Evolutionary conservation across 345 rosid species (phyloP).

Genomic region (Murraya paniculata): DNA sequence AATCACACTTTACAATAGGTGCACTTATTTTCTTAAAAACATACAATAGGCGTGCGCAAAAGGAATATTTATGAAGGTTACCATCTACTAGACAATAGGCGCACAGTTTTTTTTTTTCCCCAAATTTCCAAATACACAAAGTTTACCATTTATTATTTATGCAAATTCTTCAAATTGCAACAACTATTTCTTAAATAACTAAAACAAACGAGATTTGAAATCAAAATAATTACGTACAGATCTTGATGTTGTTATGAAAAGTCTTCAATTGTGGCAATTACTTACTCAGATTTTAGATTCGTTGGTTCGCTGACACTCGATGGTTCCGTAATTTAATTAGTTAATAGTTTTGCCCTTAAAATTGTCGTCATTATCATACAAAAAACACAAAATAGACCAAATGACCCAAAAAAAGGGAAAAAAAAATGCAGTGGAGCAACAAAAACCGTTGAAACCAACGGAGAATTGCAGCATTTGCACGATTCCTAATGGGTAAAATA

Average conservation of each 20-base stretch:
- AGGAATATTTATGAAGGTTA: too few species aligned
- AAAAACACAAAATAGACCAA: not conserved
- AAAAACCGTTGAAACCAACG: slow-evolving; percentile 37
- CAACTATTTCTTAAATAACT: not conserved
- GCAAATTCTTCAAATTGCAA: not conserved
- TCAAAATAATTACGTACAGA: not conserved
- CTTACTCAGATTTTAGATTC: not conserved
- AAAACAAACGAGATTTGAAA: not conserved
- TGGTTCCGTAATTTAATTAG: not conserved
- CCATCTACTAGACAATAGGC: too few species aligned
- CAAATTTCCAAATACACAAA: too few species aligned
- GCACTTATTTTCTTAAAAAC: too few species aligned
- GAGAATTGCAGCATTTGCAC: slow-evolving; percentile 19
- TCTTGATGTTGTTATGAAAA: too few species aligned
- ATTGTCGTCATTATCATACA: slow-evolving; percentile 1
- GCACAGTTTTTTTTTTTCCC: too few species aligned
- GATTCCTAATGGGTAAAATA: not conserved
- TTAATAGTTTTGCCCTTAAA: not conserved
- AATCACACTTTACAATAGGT: too few species aligned
- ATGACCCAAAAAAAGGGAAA: not conserved
- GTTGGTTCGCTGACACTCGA: not conserved
- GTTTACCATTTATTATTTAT: too few species aligned
- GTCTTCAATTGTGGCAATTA: not conserved
- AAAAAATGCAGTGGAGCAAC: slow-evolving; percentile 11
- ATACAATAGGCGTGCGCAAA: too few species aligned